Evolutionary conservation across 2,329 filamentous ascomycete species (phyloP).

Genomic region (Byssothecium circinans): DNA sequence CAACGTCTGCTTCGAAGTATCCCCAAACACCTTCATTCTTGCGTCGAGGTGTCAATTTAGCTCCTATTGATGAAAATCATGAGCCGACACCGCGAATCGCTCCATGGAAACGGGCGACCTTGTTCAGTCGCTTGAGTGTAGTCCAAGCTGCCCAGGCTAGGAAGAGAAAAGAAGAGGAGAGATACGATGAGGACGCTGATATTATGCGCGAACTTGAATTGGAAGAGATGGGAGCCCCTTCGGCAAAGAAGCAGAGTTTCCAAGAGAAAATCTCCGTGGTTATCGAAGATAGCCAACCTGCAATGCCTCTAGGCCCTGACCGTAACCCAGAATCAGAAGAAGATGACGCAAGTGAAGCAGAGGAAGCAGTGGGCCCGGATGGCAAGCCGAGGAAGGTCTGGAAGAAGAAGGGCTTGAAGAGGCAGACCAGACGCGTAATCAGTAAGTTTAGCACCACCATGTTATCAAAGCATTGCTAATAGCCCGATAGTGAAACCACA

Average conservation of each 20-base stretch:
- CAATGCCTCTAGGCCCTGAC: conserved; percentile 51
- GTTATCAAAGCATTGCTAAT: conserved; percentile 24
- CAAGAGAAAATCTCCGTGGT: conserved; percentile 30
- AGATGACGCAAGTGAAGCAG: conserved; percentile 50
- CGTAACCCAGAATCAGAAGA: conserved; percentile 59
- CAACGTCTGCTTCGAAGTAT: conserved; percentile 36
- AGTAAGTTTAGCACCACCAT: conserved; percentile 36
- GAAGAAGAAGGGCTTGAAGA: conserved; percentile 84
- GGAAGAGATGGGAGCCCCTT: conserved; percentile 30
- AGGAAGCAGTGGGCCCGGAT: conserved; percentile 50
- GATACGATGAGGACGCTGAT: conserved; percentile 72
- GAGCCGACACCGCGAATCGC: conserved; percentile 38
- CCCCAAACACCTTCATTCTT: conserved; percentile 75
- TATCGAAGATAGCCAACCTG: conserved; percentile 48
- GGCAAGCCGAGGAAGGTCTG: conserved; percentile 64
- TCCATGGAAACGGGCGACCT: conserved; percentile 48
- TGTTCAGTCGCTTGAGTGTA: conserved; percentile 68
- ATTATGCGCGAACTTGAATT: conserved; percentile 71
- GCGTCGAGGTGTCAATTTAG: conserved; percentile 54
- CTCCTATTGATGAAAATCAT: conserved; percentile 59
- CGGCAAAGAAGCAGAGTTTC: conserved; percentile 28
- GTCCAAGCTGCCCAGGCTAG: conserved; percentile 69
- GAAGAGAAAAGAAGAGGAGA: conserved; percentile 56
- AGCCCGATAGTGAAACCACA: conserved; percentile 43
- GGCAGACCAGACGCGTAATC: conserved; percentile 70